Conservation (phyloP, 2,329 filamentous ascomycete genomes). For the Venturiaceae sp. region DNA sequence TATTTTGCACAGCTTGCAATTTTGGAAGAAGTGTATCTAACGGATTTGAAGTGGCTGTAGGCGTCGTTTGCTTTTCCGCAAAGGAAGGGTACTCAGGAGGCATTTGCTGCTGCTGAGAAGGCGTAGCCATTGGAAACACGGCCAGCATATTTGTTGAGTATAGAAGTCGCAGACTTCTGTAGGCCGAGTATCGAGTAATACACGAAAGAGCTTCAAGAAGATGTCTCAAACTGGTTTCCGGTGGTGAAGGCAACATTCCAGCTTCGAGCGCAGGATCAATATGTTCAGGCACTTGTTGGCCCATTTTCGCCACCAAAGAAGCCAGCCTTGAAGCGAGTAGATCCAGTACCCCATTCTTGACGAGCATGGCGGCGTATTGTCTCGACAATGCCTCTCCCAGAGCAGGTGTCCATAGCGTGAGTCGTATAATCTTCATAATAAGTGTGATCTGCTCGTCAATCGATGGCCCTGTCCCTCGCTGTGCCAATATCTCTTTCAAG, state of each 20-base stretch:
- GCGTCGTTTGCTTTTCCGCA: neutral
- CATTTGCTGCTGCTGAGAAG: neutral
- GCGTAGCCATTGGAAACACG: slow-evolving; percentile 14
- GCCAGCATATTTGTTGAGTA: slow-evolving; percentile 29
- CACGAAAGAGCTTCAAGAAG: slow-evolving; percentile 69
- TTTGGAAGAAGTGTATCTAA: slow-evolving; percentile 22
- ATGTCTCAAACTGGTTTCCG: slow-evolving; percentile 42
- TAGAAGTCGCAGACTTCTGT: slow-evolving; percentile 56
- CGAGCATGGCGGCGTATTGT: slow-evolving; percentile 59
- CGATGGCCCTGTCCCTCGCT: slow-evolving; percentile 17
- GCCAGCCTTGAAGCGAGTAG: slow-evolving; percentile 64
- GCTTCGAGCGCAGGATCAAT: neutral
- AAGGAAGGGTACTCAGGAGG: neutral
- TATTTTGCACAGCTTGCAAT: slow-evolving; percentile 27
- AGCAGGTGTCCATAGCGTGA: slow-evolving; percentile 41
- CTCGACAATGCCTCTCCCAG: slow-evolving; percentile 21
- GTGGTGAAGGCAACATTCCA: slow-evolving; percentile 1
- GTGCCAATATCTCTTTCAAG: slow-evolving; percentile 52
- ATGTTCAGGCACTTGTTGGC: slow-evolving; percentile 45
- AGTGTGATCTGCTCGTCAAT: slow-evolving; percentile 54
- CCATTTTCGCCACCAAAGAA: slow-evolving; percentile 48
- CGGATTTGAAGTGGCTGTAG: slow-evolving; percentile 3
- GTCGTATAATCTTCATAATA: slow-evolving; percentile 47
- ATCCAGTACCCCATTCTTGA: slow-evolving; percentile 66
- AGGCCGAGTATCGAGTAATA: slow-evolving; percentile 71